Conservation (phyloP, 2,329 filamentous ascomycete species). For the Colletotrichum aenigma region DNA sequence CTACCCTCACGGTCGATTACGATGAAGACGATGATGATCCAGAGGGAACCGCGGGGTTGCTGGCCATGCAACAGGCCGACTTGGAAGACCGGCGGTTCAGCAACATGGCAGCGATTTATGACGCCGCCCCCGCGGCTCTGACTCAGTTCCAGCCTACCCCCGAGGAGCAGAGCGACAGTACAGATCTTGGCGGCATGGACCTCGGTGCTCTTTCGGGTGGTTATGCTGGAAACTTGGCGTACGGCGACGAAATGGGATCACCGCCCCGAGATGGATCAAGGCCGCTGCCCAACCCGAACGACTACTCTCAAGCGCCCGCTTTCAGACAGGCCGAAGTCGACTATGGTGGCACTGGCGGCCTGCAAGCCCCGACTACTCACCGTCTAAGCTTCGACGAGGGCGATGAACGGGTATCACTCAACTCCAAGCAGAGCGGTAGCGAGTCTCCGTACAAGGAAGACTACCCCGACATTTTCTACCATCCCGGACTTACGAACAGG, state of each 20-base stretch:
- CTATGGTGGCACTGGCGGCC: conserved; percentile 86
- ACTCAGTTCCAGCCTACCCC: conserved; percentile 48
- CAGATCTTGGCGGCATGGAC: conserved; percentile 75
- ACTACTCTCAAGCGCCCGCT: conserved; percentile 39
- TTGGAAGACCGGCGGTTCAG: conserved; percentile 73
- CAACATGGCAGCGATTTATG: conserved; percentile 51
- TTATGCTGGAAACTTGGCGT: conserved; percentile 58
- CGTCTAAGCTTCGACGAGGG: conserved; percentile 91
- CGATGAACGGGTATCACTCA: conserved; percentile 72
- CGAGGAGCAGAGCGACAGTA: conserved; percentile 69
- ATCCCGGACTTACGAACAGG: conserved; percentile 75
- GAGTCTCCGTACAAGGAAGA: conserved; percentile 74
- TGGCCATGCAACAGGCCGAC: conserved; percentile 84
- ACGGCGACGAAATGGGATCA: conserved; percentile 48
- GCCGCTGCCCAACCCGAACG: conserved; percentile 51
- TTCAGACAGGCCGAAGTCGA: conserved; percentile 76
- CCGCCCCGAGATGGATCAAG: conserved; percentile 48
- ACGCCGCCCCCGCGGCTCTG: conserved; percentile 40
- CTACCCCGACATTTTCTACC: conserved; percentile 91
- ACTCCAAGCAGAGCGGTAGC: conserved; percentile 61
- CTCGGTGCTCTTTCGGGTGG: conserved; percentile 77
- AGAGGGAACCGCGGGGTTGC: conserved; percentile 82
- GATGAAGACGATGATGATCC: conserved; percentile 81
- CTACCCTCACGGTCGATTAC: conserved; percentile 40
- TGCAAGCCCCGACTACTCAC: conserved; percentile 75